Evolutionary conservation across 1,284 basidiomycete species (phyloP), one percentile per base, ranked within the genome.

Genomic region (Boletus sp.): DNA sequence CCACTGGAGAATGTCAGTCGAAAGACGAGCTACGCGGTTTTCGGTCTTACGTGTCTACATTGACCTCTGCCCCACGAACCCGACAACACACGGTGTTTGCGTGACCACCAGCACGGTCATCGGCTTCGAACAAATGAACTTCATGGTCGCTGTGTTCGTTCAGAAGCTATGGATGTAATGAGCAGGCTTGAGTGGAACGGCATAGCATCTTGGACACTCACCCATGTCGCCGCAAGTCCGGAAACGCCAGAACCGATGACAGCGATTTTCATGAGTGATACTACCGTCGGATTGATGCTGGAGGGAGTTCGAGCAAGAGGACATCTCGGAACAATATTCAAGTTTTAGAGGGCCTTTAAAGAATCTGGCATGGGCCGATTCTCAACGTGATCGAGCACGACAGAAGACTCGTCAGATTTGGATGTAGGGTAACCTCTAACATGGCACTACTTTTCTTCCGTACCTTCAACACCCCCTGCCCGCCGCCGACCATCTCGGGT

Each of bases 71-170:
- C 41, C 71, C 67, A 25, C 69, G 72, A 36, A 65, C 70, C 10
- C 59, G 65, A 61, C 82, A 90, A 14, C 63, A 64, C 12, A 88
- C 81, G 0, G 88, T 91, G 60, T 92, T 84, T 14, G 88, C 85
- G 64, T 93, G 89, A 2, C 89, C 89, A 17, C 90, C 89, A 0
- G 82, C 76, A 43, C 83, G 77, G 40, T 68, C 64, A 41, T 83
- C 82, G 1, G 82, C 74, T 63, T 93, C 89, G 63, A 83, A 91
- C 0, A 92, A 69, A 58, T 91, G 84, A 4, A 91, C 88, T 61
- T 88, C 80, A 64, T 91, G 86, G 35, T 83, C 77, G 39, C 84
- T 88, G 60, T 85, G 72, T 61, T 92, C 85, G 62, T 92, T 91
- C 52, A 92, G 70, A 13, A 81, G 67, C 78, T 78, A 47, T 9